These are phyloP conservation scores for Globisporangium cylindrosporum DNA, from an alignment of 352 stramenopile genomes.

Conservation along the genomic window DNA sequence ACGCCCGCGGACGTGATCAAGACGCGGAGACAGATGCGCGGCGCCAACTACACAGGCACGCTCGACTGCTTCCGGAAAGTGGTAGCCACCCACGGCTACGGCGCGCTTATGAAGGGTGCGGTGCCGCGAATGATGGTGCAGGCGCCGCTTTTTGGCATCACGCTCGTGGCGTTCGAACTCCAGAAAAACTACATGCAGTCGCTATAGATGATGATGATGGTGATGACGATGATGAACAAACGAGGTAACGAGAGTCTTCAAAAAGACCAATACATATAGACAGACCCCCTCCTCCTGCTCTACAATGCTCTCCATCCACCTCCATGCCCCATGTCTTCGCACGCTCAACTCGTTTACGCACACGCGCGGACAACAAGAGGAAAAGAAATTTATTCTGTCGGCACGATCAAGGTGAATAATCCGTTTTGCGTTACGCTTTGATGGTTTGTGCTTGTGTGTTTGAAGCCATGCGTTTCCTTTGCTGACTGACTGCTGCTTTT, in stretches of 20 bases:
- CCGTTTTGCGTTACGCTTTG: neutral
- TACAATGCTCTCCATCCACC: neutral
- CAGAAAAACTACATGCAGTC: conserved; percentile 89
- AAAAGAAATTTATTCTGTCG: neutral
- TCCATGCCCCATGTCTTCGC: neutral
- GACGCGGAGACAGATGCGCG: conserved; percentile 81
- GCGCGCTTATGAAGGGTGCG: conserved; percentile 83
- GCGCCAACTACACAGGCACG: conserved; percentile 78
- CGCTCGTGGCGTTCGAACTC: conserved; percentile 81
- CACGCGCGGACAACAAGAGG: neutral
- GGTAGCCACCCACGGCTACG: conserved; percentile 68
- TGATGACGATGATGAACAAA: neutral
- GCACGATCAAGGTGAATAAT: neutral
- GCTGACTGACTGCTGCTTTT: neutral
- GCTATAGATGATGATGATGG: conserved; percentile 16
- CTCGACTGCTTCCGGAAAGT: conserved; percentile 83
- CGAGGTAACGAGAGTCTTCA: neutral
- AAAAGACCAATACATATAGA: conserved; percentile 4
- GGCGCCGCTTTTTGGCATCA: conserved; percentile 84
- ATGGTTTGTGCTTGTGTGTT: neutral
- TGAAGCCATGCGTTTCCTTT: neutral
- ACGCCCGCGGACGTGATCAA: conserved; percentile 88
- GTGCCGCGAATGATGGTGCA: conserved; percentile 87
- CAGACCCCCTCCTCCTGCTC: neutral
- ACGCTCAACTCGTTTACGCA: neutral